A percentile compares a stretch with the other conserved stretches of the same genome.
These are phyloP conservation scores for Yarrowia alimentaria DNA, from an alignment of 805 yeast species.

Conservation along the genomic window DNA sequence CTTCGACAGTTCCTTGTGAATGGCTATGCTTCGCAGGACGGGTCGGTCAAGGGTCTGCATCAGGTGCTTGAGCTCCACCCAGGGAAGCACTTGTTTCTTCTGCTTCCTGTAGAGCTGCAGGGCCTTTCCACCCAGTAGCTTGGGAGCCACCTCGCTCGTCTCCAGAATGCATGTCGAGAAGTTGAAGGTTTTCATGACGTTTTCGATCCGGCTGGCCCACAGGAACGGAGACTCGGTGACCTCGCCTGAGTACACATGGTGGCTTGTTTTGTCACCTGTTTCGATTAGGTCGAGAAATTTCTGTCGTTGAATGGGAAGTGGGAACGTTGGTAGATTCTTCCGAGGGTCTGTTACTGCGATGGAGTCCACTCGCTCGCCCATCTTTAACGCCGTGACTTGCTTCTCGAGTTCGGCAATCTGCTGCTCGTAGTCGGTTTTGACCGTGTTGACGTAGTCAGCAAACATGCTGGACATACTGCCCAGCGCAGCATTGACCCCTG, in stretches of 20 bases:
- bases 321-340: slow-evolving; percentile 12
- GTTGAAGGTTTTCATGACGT: slow-evolving; percentile 24
- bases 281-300: slow-evolving; percentile 18
- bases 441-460: slow-evolving; percentile 27
- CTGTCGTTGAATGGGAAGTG: slow-evolving; percentile 13
- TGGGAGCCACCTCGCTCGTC: slow-evolving; percentile 4
- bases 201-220: slow-evolving; percentile 25
- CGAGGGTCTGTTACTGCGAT: slow-evolving; percentile 22
- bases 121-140: slow-evolving; percentile 8
- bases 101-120: slow-evolving; percentile 14
- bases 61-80: slow-evolving; percentile 13
- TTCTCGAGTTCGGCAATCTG: slow-evolving; percentile 22
- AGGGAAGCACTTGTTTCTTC: slow-evolving; percentile 6
- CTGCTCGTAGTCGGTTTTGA: slow-evolving; percentile 25
- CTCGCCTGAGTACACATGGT: slow-evolving; percentile 12
- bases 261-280: background rate
- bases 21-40: slow-evolving; percentile 7
- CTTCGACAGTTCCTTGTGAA: slow-evolving; percentile 9
- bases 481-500: slow-evolving; percentile 11
- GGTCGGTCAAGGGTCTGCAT: slow-evolving; percentile 7
- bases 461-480: slow-evolving; percentile 26
- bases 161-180: slow-evolving; percentile 26
- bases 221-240: slow-evolving; percentile 5
- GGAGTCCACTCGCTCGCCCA: slow-evolving; percentile 19
- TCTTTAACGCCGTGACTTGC: slow-evolving; percentile 16